Percentiles rank a stretch among this genome's conserved stretches.
phyloP scores from a whole-genome alignment of 805 yeast species.

The Wickerhamomyces bisporus region DNA sequence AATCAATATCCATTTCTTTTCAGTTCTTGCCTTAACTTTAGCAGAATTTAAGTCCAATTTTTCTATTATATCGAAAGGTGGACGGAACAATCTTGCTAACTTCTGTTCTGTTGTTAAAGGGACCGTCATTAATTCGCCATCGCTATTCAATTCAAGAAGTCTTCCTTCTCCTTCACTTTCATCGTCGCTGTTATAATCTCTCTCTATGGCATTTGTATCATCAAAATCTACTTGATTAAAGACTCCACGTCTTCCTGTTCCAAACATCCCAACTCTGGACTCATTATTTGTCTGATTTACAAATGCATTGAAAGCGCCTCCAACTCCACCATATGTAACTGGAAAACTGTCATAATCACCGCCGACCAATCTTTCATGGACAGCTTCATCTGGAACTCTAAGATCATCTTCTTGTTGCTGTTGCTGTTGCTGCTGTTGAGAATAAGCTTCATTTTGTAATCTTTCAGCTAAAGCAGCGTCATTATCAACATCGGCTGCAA shows the following conservation, averaged over 20 bases:
- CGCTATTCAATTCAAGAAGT: conserved; percentile 31
- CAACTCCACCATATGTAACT: conserved; percentile 32
- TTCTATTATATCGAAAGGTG: conserved; percentile 88
- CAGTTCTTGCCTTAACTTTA: conserved; percentile 54
- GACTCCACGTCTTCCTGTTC: conserved; percentile 28
- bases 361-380: conserved; percentile 73
- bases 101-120: conserved; percentile 39
- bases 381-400: conserved; percentile 73
- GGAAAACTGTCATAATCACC: conserved; percentile 23
- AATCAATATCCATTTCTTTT: conserved; percentile 75
- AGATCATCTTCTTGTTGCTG: conserved; percentile 36
- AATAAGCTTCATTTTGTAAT: conserved; percentile 59
- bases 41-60: conserved; percentile 69
- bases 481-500: conserved; percentile 7
- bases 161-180: conserved; percentile 37
- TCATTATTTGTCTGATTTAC: conserved; percentile 12
- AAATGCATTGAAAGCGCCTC: conserved; percentile 22
- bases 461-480: conserved; percentile 57
- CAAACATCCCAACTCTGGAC: conserved; percentile 22
- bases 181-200: conserved; percentile 23
- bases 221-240: conserved; percentile 30
- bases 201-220: neutral
- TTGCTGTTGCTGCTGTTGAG: neutral
- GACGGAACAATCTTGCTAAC: conserved; percentile 78
- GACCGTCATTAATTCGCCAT: conserved; percentile 27